phyloP scores from a whole-genome alignment of 345 rosid genomes.

The Populus alba region DNA sequence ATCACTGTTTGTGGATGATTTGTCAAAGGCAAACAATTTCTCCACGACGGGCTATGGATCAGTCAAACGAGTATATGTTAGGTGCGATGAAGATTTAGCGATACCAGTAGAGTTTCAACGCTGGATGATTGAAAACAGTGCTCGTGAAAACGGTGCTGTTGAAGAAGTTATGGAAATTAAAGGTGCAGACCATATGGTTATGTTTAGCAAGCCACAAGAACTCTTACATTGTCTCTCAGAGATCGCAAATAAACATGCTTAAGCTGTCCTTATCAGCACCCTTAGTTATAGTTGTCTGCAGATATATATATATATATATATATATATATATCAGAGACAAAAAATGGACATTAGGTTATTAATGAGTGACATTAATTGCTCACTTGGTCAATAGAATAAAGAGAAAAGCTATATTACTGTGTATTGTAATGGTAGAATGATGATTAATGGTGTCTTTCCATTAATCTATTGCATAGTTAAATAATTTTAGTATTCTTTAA shows the following conservation, averaged over 20 bases:
- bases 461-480: too few species aligned
- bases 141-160: neutral
- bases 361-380: too few species aligned
- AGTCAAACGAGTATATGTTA: neutral
- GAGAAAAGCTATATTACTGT: too few species aligned
- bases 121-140: constrained; percentile 22
- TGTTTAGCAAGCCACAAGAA: constrained; percentile 20
- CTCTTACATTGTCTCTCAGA: constrained; percentile 4
- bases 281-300: too few species aligned
- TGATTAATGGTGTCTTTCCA: too few species aligned
- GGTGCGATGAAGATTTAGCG: constrained; percentile 11
- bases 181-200: constrained; percentile 21
- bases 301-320: too few species aligned
- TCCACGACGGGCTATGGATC: constrained; percentile 21
- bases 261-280: neutral
- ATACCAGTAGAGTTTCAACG: constrained; percentile 15
- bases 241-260: constrained; percentile 12
- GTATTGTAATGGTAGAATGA: too few species aligned
- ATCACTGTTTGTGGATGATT: neutral
- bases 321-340: too few species aligned
- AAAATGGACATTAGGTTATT: too few species aligned
- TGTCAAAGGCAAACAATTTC: neutral
- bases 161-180: constrained; percentile 16
- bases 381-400: too few species aligned
- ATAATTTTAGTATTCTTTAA: too few species aligned